These are phyloP conservation scores for Persicaria maculosa DNA, from an alignment of 148 eudicot species.

Conservation along the genomic window DNA sequence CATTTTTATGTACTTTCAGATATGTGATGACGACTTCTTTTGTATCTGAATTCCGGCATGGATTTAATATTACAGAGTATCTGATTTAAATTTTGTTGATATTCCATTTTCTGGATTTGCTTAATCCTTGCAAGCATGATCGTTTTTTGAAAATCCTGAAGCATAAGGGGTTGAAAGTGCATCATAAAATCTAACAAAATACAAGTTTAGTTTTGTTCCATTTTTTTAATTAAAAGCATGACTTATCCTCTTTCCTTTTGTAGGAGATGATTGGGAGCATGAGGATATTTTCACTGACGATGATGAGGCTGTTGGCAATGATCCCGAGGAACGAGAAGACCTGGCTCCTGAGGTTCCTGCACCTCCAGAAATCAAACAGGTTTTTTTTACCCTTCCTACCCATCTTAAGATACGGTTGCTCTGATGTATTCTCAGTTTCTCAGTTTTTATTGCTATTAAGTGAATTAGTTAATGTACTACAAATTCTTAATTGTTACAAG, in stretches of 20 bases:
- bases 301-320: constrained; percentile 82
- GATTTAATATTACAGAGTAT: neutral
- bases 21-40: neutral
- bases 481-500: constrained; percentile 3
- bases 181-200: neutral
- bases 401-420: neutral
- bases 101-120: neutral
- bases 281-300: constrained; percentile 97
- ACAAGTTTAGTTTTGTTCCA: neutral
- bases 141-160: neutral
- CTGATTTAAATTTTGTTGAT: neutral
- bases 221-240: neutral
- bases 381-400: constrained; percentile 12
- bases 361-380: constrained; percentile 97
- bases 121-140: neutral
- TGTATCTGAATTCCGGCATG: neutral
- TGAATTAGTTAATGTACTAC: neutral
- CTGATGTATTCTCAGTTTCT: neutral
- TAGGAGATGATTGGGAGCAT: constrained; percentile 99
- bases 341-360: constrained; percentile 93
- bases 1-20: neutral
- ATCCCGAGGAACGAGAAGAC: constrained; percentile 92
- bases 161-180: neutral
- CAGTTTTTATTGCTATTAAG: neutral
- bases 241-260: constrained; percentile 5